Evolutionary conservation across 495 filamentous ascomycete species (phyloP), one percentile per base, ranked within the genome.

Genomic region (Daldinia bambusicola): DNA sequence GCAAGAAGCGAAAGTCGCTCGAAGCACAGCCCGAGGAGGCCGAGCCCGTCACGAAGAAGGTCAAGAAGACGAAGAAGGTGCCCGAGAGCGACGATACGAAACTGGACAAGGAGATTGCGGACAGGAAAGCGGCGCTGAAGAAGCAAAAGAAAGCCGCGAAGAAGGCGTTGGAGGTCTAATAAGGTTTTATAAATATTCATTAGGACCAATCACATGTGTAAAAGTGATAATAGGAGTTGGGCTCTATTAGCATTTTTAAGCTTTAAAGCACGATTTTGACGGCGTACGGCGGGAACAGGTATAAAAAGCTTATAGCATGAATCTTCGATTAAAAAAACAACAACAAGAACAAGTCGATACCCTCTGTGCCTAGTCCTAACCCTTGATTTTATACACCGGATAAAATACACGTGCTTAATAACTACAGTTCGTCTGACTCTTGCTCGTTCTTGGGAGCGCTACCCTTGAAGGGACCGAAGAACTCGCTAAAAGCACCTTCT

Each of bases 401-500:
- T n/a, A 26, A 26, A 26, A 55, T 20, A 16, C 43, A 31, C 30
- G 53, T 52, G 16, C 48, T 26, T 45, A 60, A 63, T 51, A 43
- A 43, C 74, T 67, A 78, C 57, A 80, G 58, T 50, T 79, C 77
- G 26, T 67, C 62, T 1, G 67, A 34, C 36, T 16, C 53, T 40
- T 72, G 57, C 26, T 67, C 48, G 14, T 64, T 55, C 20, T 48
- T 63, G n/a, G 71, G 12, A 55, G 79, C 53, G 18, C 65, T 70
- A 72, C 71, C 78, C 70, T 78, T 80, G 16, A 76, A 61, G 12
- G 87, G 86, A 6, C 88, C 87, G 75, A 93, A 93, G 76, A 93
- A 97, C 72, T 89, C 87, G 67, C 80, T 80, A 76, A 98, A 96
- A 6, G 88, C 81, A 20, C 86, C 84, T 63, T 80, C 84, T 77